Percentiles rank a stretch among this genome's conserved stretches.
Conservation (phyloP, 129 eudicot species). For the Flaveria sonorensis region DNA sequence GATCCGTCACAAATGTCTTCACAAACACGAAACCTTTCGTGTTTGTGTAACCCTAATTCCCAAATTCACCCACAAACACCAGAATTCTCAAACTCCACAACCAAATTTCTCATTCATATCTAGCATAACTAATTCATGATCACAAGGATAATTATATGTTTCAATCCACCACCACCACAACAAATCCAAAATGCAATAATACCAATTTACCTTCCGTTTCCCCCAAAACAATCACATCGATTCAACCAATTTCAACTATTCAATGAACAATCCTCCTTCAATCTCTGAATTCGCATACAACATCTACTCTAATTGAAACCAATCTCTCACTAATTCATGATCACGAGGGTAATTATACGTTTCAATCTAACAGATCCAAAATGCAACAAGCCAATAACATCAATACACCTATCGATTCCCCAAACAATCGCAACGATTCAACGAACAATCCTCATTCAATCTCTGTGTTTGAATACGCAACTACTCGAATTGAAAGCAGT, state of each 20-base stretch:
- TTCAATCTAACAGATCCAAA: constrained; percentile 27
- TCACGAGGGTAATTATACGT: neutral
- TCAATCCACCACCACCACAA: neutral
- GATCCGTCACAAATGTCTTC: constrained; percentile 62
- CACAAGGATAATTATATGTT: neutral
- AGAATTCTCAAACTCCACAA: constrained; percentile 6
- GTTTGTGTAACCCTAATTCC: constrained; percentile 22
- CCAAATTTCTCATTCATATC: constrained; percentile 11
- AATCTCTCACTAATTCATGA: neutral
- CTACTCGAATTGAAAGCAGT: neutral
- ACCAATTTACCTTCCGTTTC: neutral
- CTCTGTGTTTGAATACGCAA: neutral
- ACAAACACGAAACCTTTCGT: constrained; percentile 33
- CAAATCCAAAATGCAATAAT: constrained; percentile 28
- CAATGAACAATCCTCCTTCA: neutral
- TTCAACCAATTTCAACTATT: too few relatives aligned
- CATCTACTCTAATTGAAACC: neutral
- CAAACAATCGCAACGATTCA: too few relatives aligned
- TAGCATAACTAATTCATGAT: neutral
- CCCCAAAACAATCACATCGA: neutral
- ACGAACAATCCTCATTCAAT: neutral
- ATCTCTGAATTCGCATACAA: neutral
- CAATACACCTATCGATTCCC: neutral
- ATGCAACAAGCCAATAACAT: neutral
- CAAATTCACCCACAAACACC: constrained; percentile 21